phyloP scores from a whole-genome alignment of 805 yeast species.

The Starmerella apicola region DNA sequence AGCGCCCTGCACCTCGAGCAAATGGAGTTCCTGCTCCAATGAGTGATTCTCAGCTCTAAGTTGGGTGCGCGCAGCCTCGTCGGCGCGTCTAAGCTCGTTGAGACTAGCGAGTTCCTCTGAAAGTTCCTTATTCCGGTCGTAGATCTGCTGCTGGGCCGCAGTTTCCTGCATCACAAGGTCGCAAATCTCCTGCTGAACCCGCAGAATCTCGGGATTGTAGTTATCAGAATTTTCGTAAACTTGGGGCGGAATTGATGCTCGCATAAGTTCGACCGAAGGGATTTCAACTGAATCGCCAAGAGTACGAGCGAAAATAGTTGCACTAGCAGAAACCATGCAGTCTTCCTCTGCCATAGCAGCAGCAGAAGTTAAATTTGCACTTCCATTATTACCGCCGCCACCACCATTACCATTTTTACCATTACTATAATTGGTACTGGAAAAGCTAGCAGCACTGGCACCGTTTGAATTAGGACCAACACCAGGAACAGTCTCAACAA shows the following conservation, averaged over 20 bases:
- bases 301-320: no score
- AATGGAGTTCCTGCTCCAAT: conserved; percentile 29
- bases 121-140: conserved; percentile 26
- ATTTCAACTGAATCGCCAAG: no score
- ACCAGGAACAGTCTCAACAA: conserved; percentile 1
- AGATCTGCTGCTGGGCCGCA: conserved; percentile 5
- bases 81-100: conserved; percentile 23
- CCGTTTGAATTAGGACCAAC: conserved; percentile 1
- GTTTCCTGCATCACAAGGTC: conserved; percentile 6
- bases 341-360: background rate
- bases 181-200: conserved; percentile 7
- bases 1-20: conserved; percentile 27
- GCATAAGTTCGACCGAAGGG: no score
- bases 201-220: no score
- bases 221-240: no score
- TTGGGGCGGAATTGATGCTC: no score
- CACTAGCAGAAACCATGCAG: background rate
- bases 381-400: background rate
- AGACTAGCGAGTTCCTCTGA: conserved; percentile 26
- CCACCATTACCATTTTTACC: background rate
- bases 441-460: background rate
- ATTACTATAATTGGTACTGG: background rate
- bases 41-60: conserved; percentile 28
- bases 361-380: background rate
- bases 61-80: conserved; percentile 24